A percentile compares a stretch with the other conserved stretches of the same genome.
Conservation (phyloP, 2,329 filamentous ascomycete species). For the Pseudogymnoascus destructans region DNA sequence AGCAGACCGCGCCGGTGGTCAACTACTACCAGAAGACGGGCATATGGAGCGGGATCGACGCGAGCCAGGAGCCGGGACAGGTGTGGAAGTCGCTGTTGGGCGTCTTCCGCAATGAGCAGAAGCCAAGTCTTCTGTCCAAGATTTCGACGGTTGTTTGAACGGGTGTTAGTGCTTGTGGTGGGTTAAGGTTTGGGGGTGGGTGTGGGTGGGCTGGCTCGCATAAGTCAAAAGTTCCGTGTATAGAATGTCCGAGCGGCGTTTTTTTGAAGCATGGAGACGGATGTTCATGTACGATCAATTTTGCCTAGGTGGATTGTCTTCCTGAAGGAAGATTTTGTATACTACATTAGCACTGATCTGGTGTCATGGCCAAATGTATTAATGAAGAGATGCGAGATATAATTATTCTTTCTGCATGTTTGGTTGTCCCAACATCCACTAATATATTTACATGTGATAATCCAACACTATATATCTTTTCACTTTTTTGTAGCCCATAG, state of each 20-base stretch:
- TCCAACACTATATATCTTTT: conserved; percentile 3
- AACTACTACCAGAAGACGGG: conserved; percentile 94
- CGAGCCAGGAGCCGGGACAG: conserved; percentile 86
- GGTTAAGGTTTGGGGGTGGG: conserved; percentile 1
- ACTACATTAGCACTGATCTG: conserved; percentile 7
- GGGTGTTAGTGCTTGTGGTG: conserved; percentile 16
- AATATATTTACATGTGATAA: conserved; percentile 4
- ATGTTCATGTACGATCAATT: conserved; percentile 9
- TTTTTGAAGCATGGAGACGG: conserved; percentile 3
- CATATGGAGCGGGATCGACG: conserved; percentile 93
- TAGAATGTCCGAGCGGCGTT: conserved; percentile 7
- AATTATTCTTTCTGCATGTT: neutral
- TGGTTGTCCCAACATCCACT: neutral
- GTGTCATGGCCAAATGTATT: conserved; percentile 9
- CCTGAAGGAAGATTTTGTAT: neutral
- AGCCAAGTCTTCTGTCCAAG: conserved; percentile 24
- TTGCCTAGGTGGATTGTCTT: neutral
- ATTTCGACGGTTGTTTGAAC: conserved; percentile 17
- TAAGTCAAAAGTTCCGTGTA: conserved; percentile 17
- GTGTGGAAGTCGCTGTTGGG: conserved; percentile 89
- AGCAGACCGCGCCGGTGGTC: conserved; percentile 85
- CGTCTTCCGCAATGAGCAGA: conserved; percentile 60
- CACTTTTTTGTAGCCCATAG: neutral
- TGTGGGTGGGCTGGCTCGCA: conserved; percentile 19
- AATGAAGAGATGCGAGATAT: conserved; percentile 7